Evolutionary conservation across 2,329 filamentous ascomycete species (phyloP), one percentile per base, ranked within the genome.

Genomic region (Diplodia mutila): DNA sequence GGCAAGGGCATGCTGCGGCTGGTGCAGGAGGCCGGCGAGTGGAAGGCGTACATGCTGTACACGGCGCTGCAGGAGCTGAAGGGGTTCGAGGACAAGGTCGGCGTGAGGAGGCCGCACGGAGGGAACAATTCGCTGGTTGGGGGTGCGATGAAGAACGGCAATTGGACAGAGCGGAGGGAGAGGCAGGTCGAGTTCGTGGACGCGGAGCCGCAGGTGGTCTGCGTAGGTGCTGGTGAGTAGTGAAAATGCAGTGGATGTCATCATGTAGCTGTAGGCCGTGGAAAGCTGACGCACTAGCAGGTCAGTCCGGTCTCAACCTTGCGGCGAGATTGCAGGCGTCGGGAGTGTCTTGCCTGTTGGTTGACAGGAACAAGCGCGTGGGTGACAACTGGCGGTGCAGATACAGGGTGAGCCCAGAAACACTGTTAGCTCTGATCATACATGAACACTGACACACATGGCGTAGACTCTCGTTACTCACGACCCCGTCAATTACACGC

Each of bases 11-110:
- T 91, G 1, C 80, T 85, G 0, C 80, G 87, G 3, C 74, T 91
- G 0, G 80, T 83, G 0, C 75, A 82, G 46, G 70, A 74, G 49
- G 77, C 78, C 69, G 73, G 77, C 5, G 77, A 77, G 6, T 91
- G 88, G 88, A 89, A 87, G 73, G 84, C 87, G 0, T 90, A 86
- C 69, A 89, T 87, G 1, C 72, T 91, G 0, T 91, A 87, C 72
- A 91, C 89, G 0, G 80, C 82, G 0, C 78, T 92, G 5, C 73
- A 82, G 1, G 83, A 85, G 46, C 70, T 92, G 5, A 84, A 80
- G 4, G 86, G 84, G 0, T 77, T 83, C 61, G 84, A 88, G 68
- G 87, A 91, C 74, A 69, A 71, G 0, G 73, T 81, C 1, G 80
- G 82, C 1, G 72, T 72, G 1, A 81, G 80, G 4, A 81, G 90